Percentiles rank a stretch among this genome's conserved stretches.
These are phyloP conservation scores for Ogataea allantospora DNA, from an alignment of 805 yeast genomes.

Conservation along the genomic window DNA sequence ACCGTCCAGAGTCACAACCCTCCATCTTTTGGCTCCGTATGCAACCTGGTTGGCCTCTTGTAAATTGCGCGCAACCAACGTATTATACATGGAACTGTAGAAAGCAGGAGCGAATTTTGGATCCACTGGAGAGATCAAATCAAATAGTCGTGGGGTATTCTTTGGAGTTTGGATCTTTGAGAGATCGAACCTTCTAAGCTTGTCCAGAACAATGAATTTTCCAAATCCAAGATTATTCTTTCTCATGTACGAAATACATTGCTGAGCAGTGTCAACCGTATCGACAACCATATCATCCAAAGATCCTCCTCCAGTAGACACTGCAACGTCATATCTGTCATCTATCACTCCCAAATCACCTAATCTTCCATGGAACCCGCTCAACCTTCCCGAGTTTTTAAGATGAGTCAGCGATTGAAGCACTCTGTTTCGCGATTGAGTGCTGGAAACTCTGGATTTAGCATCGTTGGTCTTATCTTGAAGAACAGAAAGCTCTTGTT, in stretches of 20 bases:
- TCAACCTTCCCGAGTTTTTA: conserved; percentile 75
- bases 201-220: conserved; percentile 75
- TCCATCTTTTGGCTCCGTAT: conserved; percentile 71
- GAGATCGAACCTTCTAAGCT: conserved; percentile 63
- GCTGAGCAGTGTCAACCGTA: conserved; percentile 56
- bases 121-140: conserved; percentile 68
- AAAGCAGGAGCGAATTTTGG: conserved; percentile 80
- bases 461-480: conserved; percentile 72
- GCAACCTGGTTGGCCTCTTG: conserved; percentile 86
- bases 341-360: conserved; percentile 94
- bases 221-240: conserved; percentile 86
- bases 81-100: conserved; percentile 80
- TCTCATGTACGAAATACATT: conserved; percentile 74
- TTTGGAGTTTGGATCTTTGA: conserved; percentile 66
- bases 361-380: conserved; percentile 84
- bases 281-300: conserved; percentile 94
- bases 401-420: conserved; percentile 64
- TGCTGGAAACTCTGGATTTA: conserved; percentile 49
- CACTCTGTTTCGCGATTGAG: conserved; percentile 72
- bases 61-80: conserved; percentile 78
- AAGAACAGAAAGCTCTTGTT: conserved; percentile 46
- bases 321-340: conserved; percentile 84
- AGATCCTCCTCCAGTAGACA: conserved; percentile 91
- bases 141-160: conserved; percentile 78
- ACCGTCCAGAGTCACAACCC: conserved; percentile 93